Evolutionary conservation across 2,329 filamentous ascomycete species (phyloP).

Genomic region (Xylariaceae sp.): DNA sequence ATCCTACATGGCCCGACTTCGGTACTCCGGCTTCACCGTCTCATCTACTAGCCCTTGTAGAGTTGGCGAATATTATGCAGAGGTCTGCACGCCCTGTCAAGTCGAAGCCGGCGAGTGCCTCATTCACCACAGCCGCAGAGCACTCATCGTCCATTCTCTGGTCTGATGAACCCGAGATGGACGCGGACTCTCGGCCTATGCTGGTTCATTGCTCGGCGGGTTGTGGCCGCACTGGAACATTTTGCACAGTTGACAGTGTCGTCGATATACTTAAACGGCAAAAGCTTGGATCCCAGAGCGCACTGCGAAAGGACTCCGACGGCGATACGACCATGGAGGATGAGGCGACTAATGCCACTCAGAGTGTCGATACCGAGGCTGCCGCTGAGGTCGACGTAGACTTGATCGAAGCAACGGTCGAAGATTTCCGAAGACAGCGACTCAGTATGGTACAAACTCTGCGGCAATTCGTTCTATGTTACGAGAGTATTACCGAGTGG

Average conservation of each 20-base stretch:
- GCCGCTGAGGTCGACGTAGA: constrained; percentile 66
- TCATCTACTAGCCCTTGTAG: constrained; percentile 83
- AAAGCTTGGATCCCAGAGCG: constrained; percentile 36
- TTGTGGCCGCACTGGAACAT: constrained; percentile 91
- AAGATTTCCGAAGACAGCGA: constrained; percentile 82
- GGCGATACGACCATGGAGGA: constrained; percentile 44
- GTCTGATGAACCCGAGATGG: constrained; percentile 56
- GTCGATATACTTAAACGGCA: constrained; percentile 96
- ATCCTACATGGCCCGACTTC: constrained; percentile 96
- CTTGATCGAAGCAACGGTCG: constrained; percentile 78
- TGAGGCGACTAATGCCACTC: constrained; percentile 29
- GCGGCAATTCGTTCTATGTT: constrained; percentile 90
- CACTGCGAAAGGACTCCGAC: constrained; percentile 33
- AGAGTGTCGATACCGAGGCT: constrained; percentile 50
- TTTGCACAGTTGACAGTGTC: constrained; percentile 93
- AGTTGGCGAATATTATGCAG: constrained; percentile 74
- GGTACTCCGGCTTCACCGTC: constrained; percentile 84
- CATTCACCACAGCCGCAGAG: constrained; percentile 24
- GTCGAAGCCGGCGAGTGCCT: constrained; percentile 35
- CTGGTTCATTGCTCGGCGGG: constrained; percentile 94
- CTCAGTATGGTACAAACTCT: constrained; percentile 96
- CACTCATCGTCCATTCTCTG: constrained; percentile 38
- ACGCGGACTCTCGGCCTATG: constrained; percentile 58
- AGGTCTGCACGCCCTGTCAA: constrained; percentile 49
- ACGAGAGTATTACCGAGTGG: constrained; percentile 93